Percentiles rank a stretch among this genome's conserved stretches.
phyloP scores from a whole-genome alignment of 1,139 yeast genomes.

The Scheffersomyces titani region DNA sequence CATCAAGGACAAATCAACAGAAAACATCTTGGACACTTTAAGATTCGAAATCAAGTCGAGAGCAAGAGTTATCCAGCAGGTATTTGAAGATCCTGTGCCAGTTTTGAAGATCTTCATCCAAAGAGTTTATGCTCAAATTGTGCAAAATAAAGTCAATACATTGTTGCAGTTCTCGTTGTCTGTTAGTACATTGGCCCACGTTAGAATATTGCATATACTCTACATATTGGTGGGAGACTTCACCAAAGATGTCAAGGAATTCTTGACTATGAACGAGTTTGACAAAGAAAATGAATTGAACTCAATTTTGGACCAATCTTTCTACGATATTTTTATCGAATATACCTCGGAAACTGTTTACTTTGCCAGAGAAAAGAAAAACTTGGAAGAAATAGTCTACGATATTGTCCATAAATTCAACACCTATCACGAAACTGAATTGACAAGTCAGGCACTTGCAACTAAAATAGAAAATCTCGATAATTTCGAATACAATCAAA shows the following conservation, averaged over 20 bases:
- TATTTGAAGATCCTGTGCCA: conserved; percentile 65
- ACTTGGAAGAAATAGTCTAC: conserved; percentile 63
- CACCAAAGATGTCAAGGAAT: conserved; percentile 66
- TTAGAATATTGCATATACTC: conserved; percentile 70
- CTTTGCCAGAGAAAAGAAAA: conserved; percentile 71
- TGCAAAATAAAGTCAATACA: conserved; percentile 67
- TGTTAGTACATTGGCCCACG: conserved; percentile 70
- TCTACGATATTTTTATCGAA: conserved; percentile 70
- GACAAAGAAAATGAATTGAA: conserved; percentile 49
- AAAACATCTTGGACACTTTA: conserved; percentile 34
- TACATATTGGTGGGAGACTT: conserved; percentile 63
- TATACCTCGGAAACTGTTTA: conserved; percentile 69
- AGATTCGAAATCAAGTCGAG: conserved; percentile 60
- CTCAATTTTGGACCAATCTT: conserved; percentile 67
- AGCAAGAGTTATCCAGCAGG: conserved; percentile 70
- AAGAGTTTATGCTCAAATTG: conserved; percentile 74
- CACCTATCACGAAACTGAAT: conserved; percentile 50
- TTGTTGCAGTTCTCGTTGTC: conserved; percentile 66
- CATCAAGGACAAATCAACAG: conserved; percentile 36
- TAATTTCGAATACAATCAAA: conserved; percentile 24
- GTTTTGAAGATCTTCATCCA: conserved; percentile 74
- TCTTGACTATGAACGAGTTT: conserved; percentile 48
- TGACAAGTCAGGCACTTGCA: conserved; percentile 47
- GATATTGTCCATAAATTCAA: conserved; percentile 53
- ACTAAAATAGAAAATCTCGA: conserved; percentile 43